A percentile compares a stretch with the other conserved stretches of the same genome.
These are phyloP conservation scores for Colletotrichum theobromicola DNA, from an alignment of 2,329 filamentous ascomycete genomes.

Conservation along the genomic window DNA sequence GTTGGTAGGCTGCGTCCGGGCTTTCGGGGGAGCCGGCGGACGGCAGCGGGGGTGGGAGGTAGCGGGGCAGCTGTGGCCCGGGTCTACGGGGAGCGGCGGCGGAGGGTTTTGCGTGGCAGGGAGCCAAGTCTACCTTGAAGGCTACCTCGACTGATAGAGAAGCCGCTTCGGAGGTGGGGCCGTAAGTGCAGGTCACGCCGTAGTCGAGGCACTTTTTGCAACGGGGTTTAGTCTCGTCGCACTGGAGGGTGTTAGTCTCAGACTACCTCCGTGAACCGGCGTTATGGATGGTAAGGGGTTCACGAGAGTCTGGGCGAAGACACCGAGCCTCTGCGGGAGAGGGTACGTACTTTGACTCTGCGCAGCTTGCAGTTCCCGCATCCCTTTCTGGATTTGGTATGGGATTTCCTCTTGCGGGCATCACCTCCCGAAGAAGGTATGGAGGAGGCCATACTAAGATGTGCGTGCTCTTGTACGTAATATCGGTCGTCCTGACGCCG, in stretches of 20 bases:
- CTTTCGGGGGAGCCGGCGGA: constrained; percentile 17
- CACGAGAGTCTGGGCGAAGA: neutral
- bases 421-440: neutral
- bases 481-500: neutral
- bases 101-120: neutral
- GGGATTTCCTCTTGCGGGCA: constrained; percentile 37
- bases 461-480: neutral
- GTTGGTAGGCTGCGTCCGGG: constrained; percentile 33
- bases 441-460: neutral
- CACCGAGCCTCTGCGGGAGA: neutral
- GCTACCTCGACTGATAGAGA: constrained; percentile 14
- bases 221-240: constrained; percentile 55
- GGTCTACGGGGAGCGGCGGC: accelerated
- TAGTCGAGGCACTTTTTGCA: constrained; percentile 54
- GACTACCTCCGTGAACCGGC: no score
- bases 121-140: neutral
- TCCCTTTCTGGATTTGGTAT: constrained; percentile 58
- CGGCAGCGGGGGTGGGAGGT: constrained; percentile 16
- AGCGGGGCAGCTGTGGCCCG: constrained; percentile 2
- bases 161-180: constrained; percentile 29
- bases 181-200: constrained; percentile 54
- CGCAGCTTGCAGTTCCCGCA: constrained; percentile 63
- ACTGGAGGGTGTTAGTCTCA: constrained; percentile 37
- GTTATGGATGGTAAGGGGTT: neutral
- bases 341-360: constrained; percentile 52